Base-by-base conservation (phyloP, 106 monocot genomes). In the Gastrodia elata region DNA sequence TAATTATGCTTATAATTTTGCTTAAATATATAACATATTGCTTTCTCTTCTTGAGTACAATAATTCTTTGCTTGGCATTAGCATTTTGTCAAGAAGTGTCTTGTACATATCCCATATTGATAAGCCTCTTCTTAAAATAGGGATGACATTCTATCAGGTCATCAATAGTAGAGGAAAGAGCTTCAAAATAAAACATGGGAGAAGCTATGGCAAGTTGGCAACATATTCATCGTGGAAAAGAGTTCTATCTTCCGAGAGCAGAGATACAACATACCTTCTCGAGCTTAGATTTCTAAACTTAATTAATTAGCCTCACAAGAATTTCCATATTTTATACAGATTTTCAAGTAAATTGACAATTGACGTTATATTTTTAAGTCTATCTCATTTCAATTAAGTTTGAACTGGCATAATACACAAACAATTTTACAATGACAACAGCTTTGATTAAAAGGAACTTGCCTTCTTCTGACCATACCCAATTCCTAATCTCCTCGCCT, bases 401-500 rank as follows among this genome's bases (percentile, higher is more conserved):
- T 15, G 26, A 57, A 25, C 25, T 26, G 27, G 4, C 7, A 18
- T 25, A 58, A 58, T 58, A 26, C 57, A 58, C 1, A 57, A 26
- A 11, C 1, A 25, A 58, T 58, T 24, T 25, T 58, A 27, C 57
- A 1, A 58, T 18, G 39, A 52, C 58, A 10, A 2, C 34, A 44
- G 34, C 38, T 25, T 16, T 9, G 65, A 46, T 41, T 32, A 49
- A 24, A 37, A 46, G 56, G 56, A 33, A 11, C 84, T 76, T 83
- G 67, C 97, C 88, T 93, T 92, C 72, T 90, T 97, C 80, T 97
- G 97, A 18, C 97, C 97, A 82, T 71, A 97, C 52, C 90, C 90
- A 34, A 90, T 93, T 25, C 84, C 90, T 55, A 97, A 58, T 37
- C 75, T 90, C 59, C 97, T 86, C 9, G 92, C 68, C 72, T 97